Evolutionary conservation across 1,284 basidiomycete genomes (phyloP).

Genomic region (Trametes versicolor): DNA sequence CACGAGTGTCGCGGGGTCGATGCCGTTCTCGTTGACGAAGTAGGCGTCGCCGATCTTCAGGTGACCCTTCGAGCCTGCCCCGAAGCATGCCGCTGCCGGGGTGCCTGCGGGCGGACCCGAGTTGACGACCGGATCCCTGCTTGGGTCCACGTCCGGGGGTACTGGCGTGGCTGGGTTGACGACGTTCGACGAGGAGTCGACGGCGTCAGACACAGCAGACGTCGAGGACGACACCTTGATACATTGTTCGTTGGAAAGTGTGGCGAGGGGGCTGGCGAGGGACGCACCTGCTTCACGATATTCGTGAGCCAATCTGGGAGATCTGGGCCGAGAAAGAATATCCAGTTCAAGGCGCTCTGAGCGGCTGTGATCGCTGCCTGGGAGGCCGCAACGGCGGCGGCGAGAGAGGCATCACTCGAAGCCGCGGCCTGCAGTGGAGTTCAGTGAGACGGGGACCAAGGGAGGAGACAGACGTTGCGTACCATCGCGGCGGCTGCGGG

Average conservation of each 20-base stretch:
- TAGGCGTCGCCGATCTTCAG: slow-evolving; percentile 13
- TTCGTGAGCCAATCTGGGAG: slow-evolving; percentile 11
- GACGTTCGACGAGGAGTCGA: slow-evolving; percentile 9
- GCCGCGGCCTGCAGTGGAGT: slow-evolving; percentile 2
- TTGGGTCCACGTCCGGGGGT: slow-evolving; percentile 16
- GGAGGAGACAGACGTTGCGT: background rate
- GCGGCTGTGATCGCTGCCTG: slow-evolving; percentile 2
- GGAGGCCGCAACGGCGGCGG: slow-evolving; percentile 13
- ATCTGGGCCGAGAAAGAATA: slow-evolving; percentile 7
- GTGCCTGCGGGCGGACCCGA: background rate
- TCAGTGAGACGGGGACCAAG: no score
- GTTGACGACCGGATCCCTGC: slow-evolving; percentile 11
- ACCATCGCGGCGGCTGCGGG: slow-evolving; percentile 19
- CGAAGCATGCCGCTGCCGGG: slow-evolving; percentile 14
- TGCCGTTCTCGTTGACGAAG: slow-evolving; percentile 4
- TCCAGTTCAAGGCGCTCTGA: background rate
- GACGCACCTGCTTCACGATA: slow-evolving; percentile 4
- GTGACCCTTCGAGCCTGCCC: slow-evolving; percentile 19
- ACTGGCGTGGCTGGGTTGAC: slow-evolving; percentile 7
- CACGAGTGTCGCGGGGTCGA: slow-evolving; percentile 5
- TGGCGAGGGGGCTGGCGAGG: background rate
- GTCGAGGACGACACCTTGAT: slow-evolving; percentile 10
- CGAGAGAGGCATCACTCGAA: slow-evolving; percentile 6
- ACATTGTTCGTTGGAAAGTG: background rate
- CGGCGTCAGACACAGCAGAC: slow-evolving; percentile 10